Percentiles rank a stretch among this genome's conserved stretches.
phyloP scores from a whole-genome alignment of 805 yeast species.

The Metschnikowia drakensbergensis region DNA sequence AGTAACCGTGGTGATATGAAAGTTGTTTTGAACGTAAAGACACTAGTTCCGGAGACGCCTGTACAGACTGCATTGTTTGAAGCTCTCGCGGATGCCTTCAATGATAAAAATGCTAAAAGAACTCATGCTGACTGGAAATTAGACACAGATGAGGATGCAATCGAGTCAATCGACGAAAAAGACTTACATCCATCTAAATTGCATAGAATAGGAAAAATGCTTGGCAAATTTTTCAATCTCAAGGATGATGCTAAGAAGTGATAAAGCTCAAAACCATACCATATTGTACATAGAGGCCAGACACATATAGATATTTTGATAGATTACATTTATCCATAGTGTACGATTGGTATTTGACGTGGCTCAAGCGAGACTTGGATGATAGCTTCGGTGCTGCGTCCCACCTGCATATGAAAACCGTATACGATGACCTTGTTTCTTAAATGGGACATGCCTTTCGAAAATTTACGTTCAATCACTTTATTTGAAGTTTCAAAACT shows the following conservation, averaged over 20 bases:
- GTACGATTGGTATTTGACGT: neutral
- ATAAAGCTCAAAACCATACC: neutral
- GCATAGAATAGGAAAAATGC: slow-evolving; percentile 54
- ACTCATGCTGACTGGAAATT: slow-evolving; percentile 44
- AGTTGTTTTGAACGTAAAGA: slow-evolving; percentile 66
- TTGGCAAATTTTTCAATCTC: slow-evolving; percentile 54
- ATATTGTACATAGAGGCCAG: neutral
- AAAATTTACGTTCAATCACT: too few relatives aligned
- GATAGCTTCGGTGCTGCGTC: neutral
- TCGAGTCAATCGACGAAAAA: slow-evolving; percentile 28
- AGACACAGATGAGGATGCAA: slow-evolving; percentile 26
- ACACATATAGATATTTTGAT: neutral
- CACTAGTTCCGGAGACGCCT: slow-evolving; percentile 71
- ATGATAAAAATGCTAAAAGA: slow-evolving; percentile 76
- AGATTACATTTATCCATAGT: too few relatives aligned
- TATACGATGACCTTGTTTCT: neutral
- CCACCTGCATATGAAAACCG: neutral
- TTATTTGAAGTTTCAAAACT: too few relatives aligned
- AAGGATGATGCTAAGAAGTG: slow-evolving; percentile 20
- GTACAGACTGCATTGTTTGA: slow-evolving; percentile 87
- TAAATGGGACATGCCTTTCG: neutral
- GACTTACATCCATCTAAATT: slow-evolving; percentile 48
- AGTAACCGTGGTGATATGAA: slow-evolving; percentile 74
- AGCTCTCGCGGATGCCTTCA: slow-evolving; percentile 87
- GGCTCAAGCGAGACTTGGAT: neutral